These are phyloP conservation scores for Nepenthes alata DNA, from an alignment of 179 eudicot species.

Conservation along the genomic window DNA sequence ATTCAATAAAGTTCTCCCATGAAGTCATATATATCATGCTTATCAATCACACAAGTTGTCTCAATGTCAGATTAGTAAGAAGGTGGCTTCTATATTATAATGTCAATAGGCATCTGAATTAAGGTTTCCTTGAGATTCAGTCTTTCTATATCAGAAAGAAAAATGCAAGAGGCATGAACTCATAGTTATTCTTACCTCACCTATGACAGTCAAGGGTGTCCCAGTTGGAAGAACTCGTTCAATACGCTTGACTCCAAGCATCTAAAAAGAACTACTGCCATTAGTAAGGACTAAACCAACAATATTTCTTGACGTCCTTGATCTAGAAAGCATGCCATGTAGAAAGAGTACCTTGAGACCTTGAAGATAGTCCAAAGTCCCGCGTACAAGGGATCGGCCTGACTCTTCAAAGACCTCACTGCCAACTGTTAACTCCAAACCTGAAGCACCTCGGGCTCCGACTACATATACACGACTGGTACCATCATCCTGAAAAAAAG, in stretches of 20 bases:
- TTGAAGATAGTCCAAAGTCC: constrained; percentile 79
- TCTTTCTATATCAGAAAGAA: no score
- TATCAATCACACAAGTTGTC: no score
- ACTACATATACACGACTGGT: constrained; percentile 62
- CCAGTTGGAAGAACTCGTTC: constrained; percentile 96
- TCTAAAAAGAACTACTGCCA: constrained; percentile 29
- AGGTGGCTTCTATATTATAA: no score
- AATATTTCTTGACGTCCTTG: background rate
- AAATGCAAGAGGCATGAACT: no score
- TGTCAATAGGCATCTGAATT: no score
- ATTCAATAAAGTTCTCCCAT: no score
- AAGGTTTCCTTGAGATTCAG: no score
- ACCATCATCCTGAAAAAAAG: constrained; percentile 73
- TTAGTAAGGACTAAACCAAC: constrained; percentile 10
- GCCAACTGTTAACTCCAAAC: constrained; percentile 74
- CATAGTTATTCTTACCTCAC: constrained; percentile 57
- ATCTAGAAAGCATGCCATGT: background rate
- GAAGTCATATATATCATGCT: no score
- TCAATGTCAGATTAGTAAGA: no score
- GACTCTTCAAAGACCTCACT: constrained; percentile 96
- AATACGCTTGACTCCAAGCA: constrained; percentile 92
- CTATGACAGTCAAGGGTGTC: constrained; percentile 80
- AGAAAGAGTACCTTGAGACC: constrained; percentile 58
- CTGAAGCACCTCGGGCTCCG: constrained; percentile 84
- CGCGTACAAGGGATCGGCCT: constrained; percentile 77